Percentiles rank a stretch among this genome's conserved stretches.
Evolutionary conservation across 768 basidiomycete genomes (phyloP).

Genomic region (Naganishia onofrii): DNA sequence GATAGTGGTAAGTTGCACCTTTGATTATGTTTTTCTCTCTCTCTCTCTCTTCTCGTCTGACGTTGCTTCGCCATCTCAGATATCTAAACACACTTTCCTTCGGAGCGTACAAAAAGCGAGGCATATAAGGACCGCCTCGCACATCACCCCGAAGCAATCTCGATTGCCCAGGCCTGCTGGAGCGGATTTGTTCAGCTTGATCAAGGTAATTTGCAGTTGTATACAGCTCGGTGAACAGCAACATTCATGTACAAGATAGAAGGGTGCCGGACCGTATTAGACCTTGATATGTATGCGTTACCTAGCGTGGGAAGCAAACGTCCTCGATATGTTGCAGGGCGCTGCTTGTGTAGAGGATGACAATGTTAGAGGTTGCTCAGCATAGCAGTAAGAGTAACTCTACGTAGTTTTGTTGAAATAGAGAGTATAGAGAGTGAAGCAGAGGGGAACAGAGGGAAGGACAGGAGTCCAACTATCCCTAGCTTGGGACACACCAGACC

Average conservation of each 20-base stretch:
- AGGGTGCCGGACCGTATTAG: not conserved
- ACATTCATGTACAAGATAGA: slow-evolving; percentile 12
- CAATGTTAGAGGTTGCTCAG: too few species aligned
- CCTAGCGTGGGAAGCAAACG: not conserved
- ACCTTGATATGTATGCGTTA: not conserved
- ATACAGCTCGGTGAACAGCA: slow-evolving; percentile 25
- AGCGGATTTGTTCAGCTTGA: not conserved
- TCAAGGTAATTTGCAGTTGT: slow-evolving; percentile 20
- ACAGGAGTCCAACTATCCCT: too few species aligned
- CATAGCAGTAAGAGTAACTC: too few species aligned
- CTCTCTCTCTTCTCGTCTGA: not conserved
- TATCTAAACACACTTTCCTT: not conserved
- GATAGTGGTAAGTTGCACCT: slow-evolving; percentile 45
- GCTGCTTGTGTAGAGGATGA: too few species aligned
- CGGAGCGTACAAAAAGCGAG: not conserved
- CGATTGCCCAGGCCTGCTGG: slow-evolving; percentile 14
- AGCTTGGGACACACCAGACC: too few species aligned
- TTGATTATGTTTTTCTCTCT: not conserved
- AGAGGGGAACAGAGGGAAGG: too few species aligned
- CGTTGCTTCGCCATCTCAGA: not conserved
- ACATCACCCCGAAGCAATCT: slow-evolving; percentile 16
- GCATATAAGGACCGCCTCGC: not conserved
- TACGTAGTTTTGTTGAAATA: too few species aligned
- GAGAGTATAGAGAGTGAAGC: too few species aligned
- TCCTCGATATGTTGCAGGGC: too few species aligned